A percentile compares a stretch with the other conserved stretches of the same genome.
Conservation (phyloP, 441 rosid genomes). For the Caryocar brasiliense region DNA sequence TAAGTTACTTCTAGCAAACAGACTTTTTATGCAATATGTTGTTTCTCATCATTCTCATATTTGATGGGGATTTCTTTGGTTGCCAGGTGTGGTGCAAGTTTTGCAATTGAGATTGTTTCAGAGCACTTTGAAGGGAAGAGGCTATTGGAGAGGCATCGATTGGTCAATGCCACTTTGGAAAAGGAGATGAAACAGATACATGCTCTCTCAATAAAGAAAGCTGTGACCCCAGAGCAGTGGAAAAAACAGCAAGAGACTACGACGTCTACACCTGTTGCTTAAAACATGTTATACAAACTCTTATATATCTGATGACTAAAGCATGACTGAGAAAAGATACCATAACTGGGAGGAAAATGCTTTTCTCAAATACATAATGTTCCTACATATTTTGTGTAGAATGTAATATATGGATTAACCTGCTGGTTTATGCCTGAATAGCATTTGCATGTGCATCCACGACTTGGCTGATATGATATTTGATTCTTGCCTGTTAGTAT, state of each 20-base stretch:
- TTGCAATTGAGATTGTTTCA: conserved; percentile 55
- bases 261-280: conserved; percentile 41
- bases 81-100: conserved; percentile 75
- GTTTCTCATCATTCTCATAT: no score
- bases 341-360: no score
- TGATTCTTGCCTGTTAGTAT: no score
- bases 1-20: conserved; percentile 24
- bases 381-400: no score
- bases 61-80: background rate
- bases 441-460: no score
- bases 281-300: background rate
- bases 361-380: no score
- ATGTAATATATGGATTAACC: no score
- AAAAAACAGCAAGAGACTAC: conserved; percentile 45
- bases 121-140: conserved; percentile 79
- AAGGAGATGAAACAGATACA: conserved; percentile 87
- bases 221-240: conserved; percentile 68
- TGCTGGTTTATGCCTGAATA: no score
- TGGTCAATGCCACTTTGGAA: conserved; percentile 64
- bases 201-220: conserved; percentile 85
- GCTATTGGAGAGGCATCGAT: conserved; percentile 76
- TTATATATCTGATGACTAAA: background rate
- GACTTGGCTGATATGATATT: no score
- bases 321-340: no score
- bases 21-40: no score